Evolutionary conservation across 371 early-diverging fungal genomes (phyloP), one percentile per base, ranked within the genome.

Genomic region (Mortierella sp.): DNA sequence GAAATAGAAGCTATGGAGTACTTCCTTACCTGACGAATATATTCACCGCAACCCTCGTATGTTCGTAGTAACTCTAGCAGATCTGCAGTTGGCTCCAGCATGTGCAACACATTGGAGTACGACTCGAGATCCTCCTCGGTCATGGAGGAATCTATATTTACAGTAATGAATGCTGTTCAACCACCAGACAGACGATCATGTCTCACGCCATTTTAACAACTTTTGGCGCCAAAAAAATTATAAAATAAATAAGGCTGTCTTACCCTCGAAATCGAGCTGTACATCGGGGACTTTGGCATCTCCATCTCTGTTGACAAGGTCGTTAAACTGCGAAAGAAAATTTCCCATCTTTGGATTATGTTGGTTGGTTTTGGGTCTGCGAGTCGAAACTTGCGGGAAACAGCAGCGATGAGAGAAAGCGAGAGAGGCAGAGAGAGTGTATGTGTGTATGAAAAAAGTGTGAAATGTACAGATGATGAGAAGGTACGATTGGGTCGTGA

Each of bases 11-110:
- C 37, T 11, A 34, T 34, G 7, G 37, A 34, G 37, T 7, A 34
- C 37, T 11, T n/a, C n/a, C n/a, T 81, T 73, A 67, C 75, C 75
- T 68, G 64, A 4, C 88, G 80, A 50, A 89, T 90, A 56, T 72
- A 70, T 37, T 90, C 89, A 48, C 87, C 87, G 55, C 90, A 90
- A 24, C 89, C 90, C 21, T 76, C 73, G 79, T 93, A 94, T 12
- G 67, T 56, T 23, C 82, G 78, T 27, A 93, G 78, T n/a, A 76
- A 58, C 26, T 81, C 80, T 50, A 90, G 58, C 28, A 90, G 65
- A 32, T 65, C 64, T 32, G 82, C 75, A 2, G 80, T 80, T 32
- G 85, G 86, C 50, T 76, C 80, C 19, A 86, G 70, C 60, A 87
- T 69, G 9, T 72, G 57, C n/a, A 81, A 42, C 19, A 87, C 78